phyloP scores from a whole-genome alignment of 2,329 filamentous ascomycete genomes.

The Sphaerostilbella broomeana region DNA sequence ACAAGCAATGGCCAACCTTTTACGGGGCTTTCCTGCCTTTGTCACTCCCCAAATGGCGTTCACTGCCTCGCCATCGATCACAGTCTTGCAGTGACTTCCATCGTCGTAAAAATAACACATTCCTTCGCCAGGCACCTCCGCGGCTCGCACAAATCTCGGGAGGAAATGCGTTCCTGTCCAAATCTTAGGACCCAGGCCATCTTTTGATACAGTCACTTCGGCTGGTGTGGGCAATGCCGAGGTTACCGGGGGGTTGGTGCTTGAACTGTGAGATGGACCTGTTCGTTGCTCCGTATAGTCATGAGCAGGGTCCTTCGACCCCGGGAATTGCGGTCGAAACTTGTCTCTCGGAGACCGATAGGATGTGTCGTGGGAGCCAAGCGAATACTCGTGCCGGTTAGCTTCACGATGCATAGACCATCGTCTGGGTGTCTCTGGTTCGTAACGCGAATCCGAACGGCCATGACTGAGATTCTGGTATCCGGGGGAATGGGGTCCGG shows the following conservation, averaged over 20 bases:
- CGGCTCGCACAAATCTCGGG: conserved; percentile 56
- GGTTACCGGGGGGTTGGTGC: conserved; percentile 23
- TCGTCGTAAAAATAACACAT: conserved; percentile 83
- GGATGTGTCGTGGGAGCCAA: conserved; percentile 34
- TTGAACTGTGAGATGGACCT: conserved; percentile 15
- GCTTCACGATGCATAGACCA: conserved; percentile 36
- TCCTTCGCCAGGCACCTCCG: conserved; percentile 69
- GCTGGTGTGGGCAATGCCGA: conserved; percentile 25
- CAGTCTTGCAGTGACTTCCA: conserved; percentile 71
- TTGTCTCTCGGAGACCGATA: conserved; percentile 30
- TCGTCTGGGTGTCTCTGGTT: conserved; percentile 29
- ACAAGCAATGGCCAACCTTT: conserved; percentile 86
- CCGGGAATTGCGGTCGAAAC: conserved; percentile 32
- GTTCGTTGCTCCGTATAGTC: conserved; percentile 23
- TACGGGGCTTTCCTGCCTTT: conserved; percentile 88
- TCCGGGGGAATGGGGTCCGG: conserved; percentile 40
- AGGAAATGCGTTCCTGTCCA: conserved; percentile 63
- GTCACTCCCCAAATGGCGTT: conserved; percentile 92
- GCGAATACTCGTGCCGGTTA: conserved; percentile 39
- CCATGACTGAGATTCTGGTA: conserved; percentile 31
- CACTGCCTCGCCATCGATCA: conserved; percentile 78
- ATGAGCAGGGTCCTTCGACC: conserved; percentile 26
- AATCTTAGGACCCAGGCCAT: conserved; percentile 59
- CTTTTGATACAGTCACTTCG: conserved; percentile 46
- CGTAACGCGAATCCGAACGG: conserved; percentile 30